Evolutionary conservation across 352 stramenopile genomes (phyloP).

Genomic region (Phytophthora podocarpi): DNA sequence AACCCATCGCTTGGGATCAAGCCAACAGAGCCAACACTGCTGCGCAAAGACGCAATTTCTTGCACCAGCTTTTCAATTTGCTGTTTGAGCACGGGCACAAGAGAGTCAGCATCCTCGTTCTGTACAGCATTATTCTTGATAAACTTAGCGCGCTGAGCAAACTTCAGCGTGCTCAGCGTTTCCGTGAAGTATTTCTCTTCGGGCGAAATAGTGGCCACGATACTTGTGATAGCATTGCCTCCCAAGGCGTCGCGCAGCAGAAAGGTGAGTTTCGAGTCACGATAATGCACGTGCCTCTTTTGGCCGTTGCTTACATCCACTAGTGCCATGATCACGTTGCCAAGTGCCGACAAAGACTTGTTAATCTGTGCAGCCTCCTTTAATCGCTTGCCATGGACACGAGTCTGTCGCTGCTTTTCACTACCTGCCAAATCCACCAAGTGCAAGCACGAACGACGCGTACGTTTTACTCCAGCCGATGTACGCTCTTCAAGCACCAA

Average conservation of each 20-base stretch:
- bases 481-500: conserved; percentile 87
- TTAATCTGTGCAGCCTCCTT: conserved; percentile 93
- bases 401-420: conserved; percentile 87
- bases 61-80: conserved; percentile 74
- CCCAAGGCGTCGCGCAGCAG: conserved; percentile 79
- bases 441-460: conserved; percentile 77
- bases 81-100: conserved; percentile 74
- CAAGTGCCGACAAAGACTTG: conserved; percentile 86
- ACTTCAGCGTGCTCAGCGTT: conserved; percentile 88
- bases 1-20: conserved; percentile 16
- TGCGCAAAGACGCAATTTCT: conserved; percentile 55
- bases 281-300: conserved; percentile 85
- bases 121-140: conserved; percentile 91
- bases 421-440: conserved; percentile 89
- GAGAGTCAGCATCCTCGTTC: conserved; percentile 81
- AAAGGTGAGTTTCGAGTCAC: conserved; percentile 88
- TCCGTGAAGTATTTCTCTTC: conserved; percentile 88
- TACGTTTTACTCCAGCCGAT: conserved; percentile 59
- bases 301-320: conserved; percentile 84
- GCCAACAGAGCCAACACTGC: conserved; percentile 1
- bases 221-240: conserved; percentile 88
- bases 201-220: conserved; percentile 80
- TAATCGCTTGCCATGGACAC: conserved; percentile 74
- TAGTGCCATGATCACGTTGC: conserved; percentile 91
- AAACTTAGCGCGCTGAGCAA: conserved; percentile 87